Evolutionary conservation across 2,329 filamentous ascomycete species (phyloP).

Genomic region (Colletotrichum echinochloae): DNA sequence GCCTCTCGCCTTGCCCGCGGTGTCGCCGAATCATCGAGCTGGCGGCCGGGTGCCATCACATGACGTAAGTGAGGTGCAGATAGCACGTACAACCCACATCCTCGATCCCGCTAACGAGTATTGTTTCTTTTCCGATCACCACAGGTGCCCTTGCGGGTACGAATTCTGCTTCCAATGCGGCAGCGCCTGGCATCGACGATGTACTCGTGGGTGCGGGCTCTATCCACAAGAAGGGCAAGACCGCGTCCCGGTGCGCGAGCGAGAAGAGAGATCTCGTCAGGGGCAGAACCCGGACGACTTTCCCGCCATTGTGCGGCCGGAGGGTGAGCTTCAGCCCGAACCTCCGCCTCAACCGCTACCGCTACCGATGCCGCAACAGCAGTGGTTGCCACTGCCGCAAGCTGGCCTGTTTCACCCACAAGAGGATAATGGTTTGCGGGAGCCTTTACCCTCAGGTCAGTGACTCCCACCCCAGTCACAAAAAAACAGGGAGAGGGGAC

Average conservation of each 20-base stretch:
- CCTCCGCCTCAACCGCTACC: background rate
- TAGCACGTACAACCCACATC: background rate
- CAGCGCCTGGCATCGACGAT: slow-evolving; percentile 4
- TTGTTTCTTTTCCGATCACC: background rate
- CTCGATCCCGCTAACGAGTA: slow-evolving; percentile 3
- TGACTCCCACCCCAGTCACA: slow-evolving; percentile 5
- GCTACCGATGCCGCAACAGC: background rate
- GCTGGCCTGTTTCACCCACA: slow-evolving; percentile 3
- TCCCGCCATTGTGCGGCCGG: background rate
- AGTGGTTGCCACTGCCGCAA: background rate
- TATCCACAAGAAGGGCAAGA: background rate
- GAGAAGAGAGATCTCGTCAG: slow-evolving; percentile 22
- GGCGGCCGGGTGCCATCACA: slow-evolving; percentile 74
- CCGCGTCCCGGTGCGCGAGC: slow-evolving; percentile 27
- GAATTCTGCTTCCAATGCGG: slow-evolving; percentile 41
- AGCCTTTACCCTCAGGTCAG: slow-evolving; percentile 10
- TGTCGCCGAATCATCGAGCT: slow-evolving; percentile 70
- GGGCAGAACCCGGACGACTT: background rate
- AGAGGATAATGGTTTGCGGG: background rate
- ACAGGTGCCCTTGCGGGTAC: slow-evolving; percentile 37
- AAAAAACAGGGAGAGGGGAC: too few species aligned
- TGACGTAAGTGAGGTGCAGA: slow-evolving; percentile 63
- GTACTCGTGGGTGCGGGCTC: slow-evolving; percentile 3
- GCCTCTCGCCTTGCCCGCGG: slow-evolving; percentile 67
- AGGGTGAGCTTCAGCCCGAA: background rate